These are phyloP conservation scores for Erigeron canadensis DNA, from an alignment of 129 eudicot genomes.

Conservation along the genomic window DNA sequence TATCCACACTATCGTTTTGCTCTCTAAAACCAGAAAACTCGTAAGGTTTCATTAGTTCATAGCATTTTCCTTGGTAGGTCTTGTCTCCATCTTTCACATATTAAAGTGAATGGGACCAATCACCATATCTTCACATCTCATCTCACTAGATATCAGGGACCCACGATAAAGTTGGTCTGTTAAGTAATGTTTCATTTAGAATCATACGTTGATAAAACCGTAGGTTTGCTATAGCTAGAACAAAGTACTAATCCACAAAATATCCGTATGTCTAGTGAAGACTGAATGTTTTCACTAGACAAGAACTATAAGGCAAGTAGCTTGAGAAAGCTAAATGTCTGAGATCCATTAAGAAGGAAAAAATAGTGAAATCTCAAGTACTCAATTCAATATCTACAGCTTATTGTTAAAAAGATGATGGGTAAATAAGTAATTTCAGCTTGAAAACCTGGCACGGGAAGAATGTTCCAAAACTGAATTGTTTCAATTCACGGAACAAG, in stretches of 20 bases:
- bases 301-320: too few species aligned
- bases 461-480: conserved; percentile 8
- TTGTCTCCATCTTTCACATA: too few species aligned
- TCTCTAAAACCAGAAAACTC: too few species aligned
- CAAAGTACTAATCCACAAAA: too few species aligned
- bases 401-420: conserved; percentile 7
- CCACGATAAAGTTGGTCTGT: background rate
- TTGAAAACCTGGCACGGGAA: conserved; percentile 5
- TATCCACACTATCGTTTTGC: too few species aligned
- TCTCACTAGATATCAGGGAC: background rate
- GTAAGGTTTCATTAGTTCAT: too few species aligned
- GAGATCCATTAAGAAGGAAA: background rate
- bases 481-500: background rate
- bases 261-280: too few species aligned
- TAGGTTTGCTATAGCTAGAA: too few species aligned
- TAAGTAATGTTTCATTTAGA: background rate
- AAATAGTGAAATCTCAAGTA: conserved; percentile 1
- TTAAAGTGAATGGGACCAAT: too few species aligned
- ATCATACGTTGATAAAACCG: background rate
- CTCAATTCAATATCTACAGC: conserved; percentile 10
- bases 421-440: background rate
- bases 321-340: conserved; percentile 9
- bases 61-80: too few species aligned
- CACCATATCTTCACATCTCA: too few species aligned
- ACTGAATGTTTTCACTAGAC: too few species aligned